A percentile compares a stretch with the other conserved stretches of the same genome.
Conservation (phyloP, 768 basidiomycete species). For the Macrolepiota dolichaula region DNA sequence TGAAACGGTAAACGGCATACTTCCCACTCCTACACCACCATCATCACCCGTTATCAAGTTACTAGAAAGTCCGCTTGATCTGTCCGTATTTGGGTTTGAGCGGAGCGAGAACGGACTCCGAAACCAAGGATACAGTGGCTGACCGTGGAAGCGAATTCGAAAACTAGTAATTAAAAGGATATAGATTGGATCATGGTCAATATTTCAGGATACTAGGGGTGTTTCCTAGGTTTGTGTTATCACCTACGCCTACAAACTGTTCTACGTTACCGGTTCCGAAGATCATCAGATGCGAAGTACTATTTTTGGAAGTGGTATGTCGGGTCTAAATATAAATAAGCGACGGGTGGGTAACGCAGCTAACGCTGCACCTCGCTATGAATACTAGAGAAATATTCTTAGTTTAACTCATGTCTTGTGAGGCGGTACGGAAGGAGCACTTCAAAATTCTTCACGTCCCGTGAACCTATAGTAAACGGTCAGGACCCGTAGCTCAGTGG, state of each 20-base stretch:
- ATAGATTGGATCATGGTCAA: not conserved
- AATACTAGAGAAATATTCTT: too few relatives aligned
- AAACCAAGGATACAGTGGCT: not conserved
- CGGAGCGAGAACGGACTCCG: not conserved
- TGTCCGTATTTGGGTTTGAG: not conserved
- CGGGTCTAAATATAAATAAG: not conserved
- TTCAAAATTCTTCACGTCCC: too few relatives aligned
- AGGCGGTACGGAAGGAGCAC: too few relatives aligned
- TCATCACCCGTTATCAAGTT: not conserved
- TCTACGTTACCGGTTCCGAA: not conserved
- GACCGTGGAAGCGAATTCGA: not conserved
- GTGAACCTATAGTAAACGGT: too few relatives aligned
- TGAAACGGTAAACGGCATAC: not conserved
- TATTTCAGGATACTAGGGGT: not conserved
- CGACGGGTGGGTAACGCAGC: not conserved
- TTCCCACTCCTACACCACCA: not conserved
- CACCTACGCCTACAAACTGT: not conserved
- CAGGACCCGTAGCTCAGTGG: conserved; percentile 2
- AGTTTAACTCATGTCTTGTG: too few relatives aligned
- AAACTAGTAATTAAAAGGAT: not conserved
- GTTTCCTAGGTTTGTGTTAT: not conserved
- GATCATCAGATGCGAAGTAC: not conserved
- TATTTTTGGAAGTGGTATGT: not conserved
- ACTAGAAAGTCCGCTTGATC: not conserved
- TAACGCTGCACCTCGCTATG: not conserved